A percentile compares a stretch with the other conserved stretches of the same genome.
These are phyloP conservation scores for Botrytis medusae DNA, from an alignment of 2,329 filamentous ascomycete genomes.

Conservation along the genomic window DNA sequence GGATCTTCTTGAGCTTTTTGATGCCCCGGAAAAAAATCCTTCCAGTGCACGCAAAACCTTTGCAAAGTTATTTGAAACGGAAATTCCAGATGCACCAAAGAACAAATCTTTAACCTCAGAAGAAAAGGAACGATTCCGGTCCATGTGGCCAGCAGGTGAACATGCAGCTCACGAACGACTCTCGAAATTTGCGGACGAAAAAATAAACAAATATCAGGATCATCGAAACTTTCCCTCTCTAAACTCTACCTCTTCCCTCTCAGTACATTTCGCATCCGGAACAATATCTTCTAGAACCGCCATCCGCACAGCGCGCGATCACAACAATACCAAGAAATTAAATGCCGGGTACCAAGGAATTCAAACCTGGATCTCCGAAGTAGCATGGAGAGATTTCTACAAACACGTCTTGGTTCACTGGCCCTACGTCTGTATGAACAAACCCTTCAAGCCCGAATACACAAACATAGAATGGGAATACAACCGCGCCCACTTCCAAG, in stretches of 20 bases:
- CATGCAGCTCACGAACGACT: slow-evolving; percentile 66
- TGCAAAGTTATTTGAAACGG: slow-evolving; percentile 56
- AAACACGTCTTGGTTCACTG: slow-evolving; percentile 81
- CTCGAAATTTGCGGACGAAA: slow-evolving; percentile 65
- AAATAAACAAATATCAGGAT: slow-evolving; percentile 60
- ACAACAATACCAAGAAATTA: slow-evolving; percentile 64
- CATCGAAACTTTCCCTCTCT: slow-evolving; percentile 65
- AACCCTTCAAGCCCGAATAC: slow-evolving; percentile 81
- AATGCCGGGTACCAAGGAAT: slow-evolving; percentile 67
- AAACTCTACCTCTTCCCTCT: slow-evolving; percentile 65
- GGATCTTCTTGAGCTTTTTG: slow-evolving; percentile 62
- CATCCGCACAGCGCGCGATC: slow-evolving; percentile 60
- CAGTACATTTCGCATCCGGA: slow-evolving; percentile 70
- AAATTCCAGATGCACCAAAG: slow-evolving; percentile 61
- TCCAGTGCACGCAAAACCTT: slow-evolving; percentile 46
- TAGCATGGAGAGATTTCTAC: slow-evolving; percentile 88
- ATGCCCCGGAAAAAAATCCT: slow-evolving; percentile 58
- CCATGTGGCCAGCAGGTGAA: slow-evolving; percentile 74
- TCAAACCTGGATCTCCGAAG: slow-evolving; percentile 73
- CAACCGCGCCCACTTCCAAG: slow-evolving; percentile 63
- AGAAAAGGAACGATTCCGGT: slow-evolving; percentile 56
- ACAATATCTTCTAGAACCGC: slow-evolving; percentile 67
- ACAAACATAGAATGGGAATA: slow-evolving; percentile 83
- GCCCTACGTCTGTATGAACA: slow-evolving; percentile 81
- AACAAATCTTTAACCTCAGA: slow-evolving; percentile 61